Evolutionary conservation across 306 rosid genomes (phyloP), one percentile per base, ranked within the genome.

Genomic region (Pyrus bretschneideri): DNA sequence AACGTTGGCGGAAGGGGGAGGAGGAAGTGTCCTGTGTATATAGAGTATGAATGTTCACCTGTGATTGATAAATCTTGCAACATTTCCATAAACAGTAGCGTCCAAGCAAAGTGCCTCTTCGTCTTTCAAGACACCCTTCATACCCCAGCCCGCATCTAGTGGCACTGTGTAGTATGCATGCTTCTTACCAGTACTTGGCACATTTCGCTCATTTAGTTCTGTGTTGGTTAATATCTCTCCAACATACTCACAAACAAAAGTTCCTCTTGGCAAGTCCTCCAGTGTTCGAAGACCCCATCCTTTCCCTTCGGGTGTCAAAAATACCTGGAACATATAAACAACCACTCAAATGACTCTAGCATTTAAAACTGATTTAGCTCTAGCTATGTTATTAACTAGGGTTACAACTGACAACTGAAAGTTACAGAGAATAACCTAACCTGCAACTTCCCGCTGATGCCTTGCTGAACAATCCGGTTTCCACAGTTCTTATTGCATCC

Each of bases 1-100:
- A 9, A 3, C 11, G 18, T 25, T 25, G 65, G 65, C 8, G 12
- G 65, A 60, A 60, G 8, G 18, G 65, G 15, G 31, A 4, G 65
- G 65, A 23, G 15, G 27, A 60, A 61, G 31, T 25, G 35, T 12
- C 3, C 3, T 11, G 30, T 59, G 31, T 23, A 59, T 11, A 59
- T 10, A 11, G 8, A 5, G 30, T 25, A 29, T 17, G 29, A 67
- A 31, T 40, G n/a, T 35, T 23, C 11, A 81, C 85, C 81, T 81
- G 79, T 81, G 81, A 40, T 81, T 81, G 35, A 81, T 77, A 67
- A 81, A 81, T 22, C 85, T 72, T 4, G 81, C 78, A 77, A 72
- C 85, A 81, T 81, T 72, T 38, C 85, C 85, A 75, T 72, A 81
- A 0, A 4, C 5, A 21, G 76, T 35, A 31, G 81, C 65, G 19